These are phyloP conservation scores for Hirschfeldia incana DNA, from an alignment of 345 rosid genomes.

Conservation along the genomic window DNA sequence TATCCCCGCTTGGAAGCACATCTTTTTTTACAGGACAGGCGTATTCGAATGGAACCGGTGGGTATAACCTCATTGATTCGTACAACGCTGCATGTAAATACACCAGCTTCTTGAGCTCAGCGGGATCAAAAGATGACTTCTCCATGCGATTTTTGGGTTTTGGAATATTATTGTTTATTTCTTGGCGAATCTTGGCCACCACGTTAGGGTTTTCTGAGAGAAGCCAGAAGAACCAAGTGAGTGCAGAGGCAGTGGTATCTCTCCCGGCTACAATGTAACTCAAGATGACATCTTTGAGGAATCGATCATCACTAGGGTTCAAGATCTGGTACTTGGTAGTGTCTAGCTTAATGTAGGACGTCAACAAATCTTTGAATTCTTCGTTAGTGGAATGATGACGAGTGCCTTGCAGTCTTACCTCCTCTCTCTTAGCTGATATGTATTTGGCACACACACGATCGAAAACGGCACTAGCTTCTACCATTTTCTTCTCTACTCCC, in stretches of 20 bases:
- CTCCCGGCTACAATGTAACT: slow-evolving; percentile 55
- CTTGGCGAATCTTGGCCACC: slow-evolving; percentile 43
- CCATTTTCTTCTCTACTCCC: not conserved
- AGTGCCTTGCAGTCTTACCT: not conserved
- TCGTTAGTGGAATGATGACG: not conserved
- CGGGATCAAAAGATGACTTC: not conserved
- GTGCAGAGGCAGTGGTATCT: slow-evolving; percentile 53
- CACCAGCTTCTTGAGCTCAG: not conserved
- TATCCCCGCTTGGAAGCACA: not conserved
- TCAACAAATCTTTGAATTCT: slow-evolving; percentile 45
- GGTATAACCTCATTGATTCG: slow-evolving; percentile 48
- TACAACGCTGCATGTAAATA: not conserved
- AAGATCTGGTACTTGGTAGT: slow-evolving; percentile 46
- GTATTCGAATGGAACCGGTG: slow-evolving; percentile 52
- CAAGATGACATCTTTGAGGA: slow-evolving; percentile 52
- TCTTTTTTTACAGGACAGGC: not conserved
- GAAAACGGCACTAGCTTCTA: not conserved
- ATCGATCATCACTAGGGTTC: slow-evolving; percentile 42
- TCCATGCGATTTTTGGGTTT: slow-evolving; percentile 13
- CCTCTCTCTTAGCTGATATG: not conserved
- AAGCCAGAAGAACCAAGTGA: slow-evolving; percentile 35
- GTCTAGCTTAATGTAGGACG: slow-evolving; percentile 26
- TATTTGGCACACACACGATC: not conserved
- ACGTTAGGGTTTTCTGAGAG: slow-evolving; percentile 47
- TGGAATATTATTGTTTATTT: slow-evolving; percentile 20